A percentile compares a stretch with the other conserved stretches of the same genome.
Evolutionary conservation across 768 basidiomycete species (phyloP).

Genomic region (Rhizopogon vulgaris): DNA sequence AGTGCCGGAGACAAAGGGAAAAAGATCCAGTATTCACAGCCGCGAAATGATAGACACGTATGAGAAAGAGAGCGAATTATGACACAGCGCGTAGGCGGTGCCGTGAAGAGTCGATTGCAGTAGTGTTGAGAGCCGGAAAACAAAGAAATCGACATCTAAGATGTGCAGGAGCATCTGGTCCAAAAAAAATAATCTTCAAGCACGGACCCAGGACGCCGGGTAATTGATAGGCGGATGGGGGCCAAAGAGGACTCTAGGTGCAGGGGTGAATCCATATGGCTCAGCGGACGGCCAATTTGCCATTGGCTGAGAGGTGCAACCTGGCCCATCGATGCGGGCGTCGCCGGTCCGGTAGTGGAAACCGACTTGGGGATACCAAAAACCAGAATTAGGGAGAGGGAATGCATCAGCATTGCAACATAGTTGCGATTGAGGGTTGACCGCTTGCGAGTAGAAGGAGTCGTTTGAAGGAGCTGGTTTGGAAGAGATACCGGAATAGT

Average conservation of each 20-base stretch:
- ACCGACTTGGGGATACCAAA: slow-evolving; percentile 54
- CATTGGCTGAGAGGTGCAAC: slow-evolving; percentile 30
- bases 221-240: slow-evolving; percentile 37
- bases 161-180: slow-evolving; percentile 6
- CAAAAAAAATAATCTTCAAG: slow-evolving; percentile 26
- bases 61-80: slow-evolving; percentile 35
- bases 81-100: slow-evolving; percentile 28
- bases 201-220: slow-evolving; percentile 46
- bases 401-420: slow-evolving; percentile 47
- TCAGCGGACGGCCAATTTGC: slow-evolving; percentile 38
- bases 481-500: slow-evolving; percentile 14
- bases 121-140: slow-evolving; percentile 19
- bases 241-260: slow-evolving; percentile 37
- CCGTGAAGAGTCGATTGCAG: slow-evolving; percentile 24
- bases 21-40: slow-evolving; percentile 31
- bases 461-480: slow-evolving; percentile 12
- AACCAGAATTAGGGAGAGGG: slow-evolving; percentile 42
- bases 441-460: slow-evolving; percentile 10
- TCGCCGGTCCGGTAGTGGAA: slow-evolving; percentile 50
- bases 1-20: slow-evolving; percentile 14
- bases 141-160: slow-evolving; percentile 24
- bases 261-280: slow-evolving; percentile 32
- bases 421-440: slow-evolving; percentile 45
- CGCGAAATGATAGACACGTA: slow-evolving; percentile 27
- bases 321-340: slow-evolving; percentile 36